A percentile compares a stretch with the other conserved stretches of the same genome.
phyloP scores from a whole-genome alignment of 176 grass and related monocot species.

The Triticum timopheevii region DNA sequence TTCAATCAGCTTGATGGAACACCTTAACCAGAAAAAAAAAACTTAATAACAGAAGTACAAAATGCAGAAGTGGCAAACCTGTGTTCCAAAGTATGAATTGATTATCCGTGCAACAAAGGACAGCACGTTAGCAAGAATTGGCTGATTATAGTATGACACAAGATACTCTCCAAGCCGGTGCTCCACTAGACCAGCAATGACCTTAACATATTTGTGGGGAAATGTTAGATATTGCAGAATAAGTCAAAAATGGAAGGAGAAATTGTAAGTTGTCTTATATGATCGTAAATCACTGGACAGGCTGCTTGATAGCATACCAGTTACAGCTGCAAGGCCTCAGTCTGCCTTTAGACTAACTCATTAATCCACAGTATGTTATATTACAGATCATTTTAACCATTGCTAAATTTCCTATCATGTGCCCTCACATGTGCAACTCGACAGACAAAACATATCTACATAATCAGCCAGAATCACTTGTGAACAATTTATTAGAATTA shows the following conservation, averaged over 20 bases:
- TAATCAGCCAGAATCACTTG: not conserved
- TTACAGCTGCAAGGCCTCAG: not conserved
- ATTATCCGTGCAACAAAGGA: slow-evolving; percentile 80
- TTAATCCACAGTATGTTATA: not conserved
- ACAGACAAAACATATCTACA: not conserved
- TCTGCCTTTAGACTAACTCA: not conserved
- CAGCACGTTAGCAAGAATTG: slow-evolving; percentile 63
- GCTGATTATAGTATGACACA: slow-evolving; percentile 68
- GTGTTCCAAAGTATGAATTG: slow-evolving; percentile 98
- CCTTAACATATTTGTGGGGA: slow-evolving; percentile 50
- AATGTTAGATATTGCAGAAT: not conserved
- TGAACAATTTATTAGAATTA: not conserved
- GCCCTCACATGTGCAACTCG: not conserved
- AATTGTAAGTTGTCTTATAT: not conserved
- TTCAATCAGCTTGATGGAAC: not conserved
- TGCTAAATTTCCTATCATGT: not conserved
- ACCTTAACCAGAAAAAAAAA: slow-evolving; percentile 9
- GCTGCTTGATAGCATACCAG: not conserved
- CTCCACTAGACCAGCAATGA: slow-evolving; percentile 94
- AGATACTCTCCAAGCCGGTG: slow-evolving; percentile 83
- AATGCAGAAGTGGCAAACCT: slow-evolving; percentile 48
- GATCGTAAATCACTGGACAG: slow-evolving; percentile 1
- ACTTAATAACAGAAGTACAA: not conserved
- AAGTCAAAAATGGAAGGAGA: not conserved
- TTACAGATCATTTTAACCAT: not conserved